Conservation (phyloP, 2,329 filamentous ascomycete genomes). For the Penicillium sp. region DNA sequence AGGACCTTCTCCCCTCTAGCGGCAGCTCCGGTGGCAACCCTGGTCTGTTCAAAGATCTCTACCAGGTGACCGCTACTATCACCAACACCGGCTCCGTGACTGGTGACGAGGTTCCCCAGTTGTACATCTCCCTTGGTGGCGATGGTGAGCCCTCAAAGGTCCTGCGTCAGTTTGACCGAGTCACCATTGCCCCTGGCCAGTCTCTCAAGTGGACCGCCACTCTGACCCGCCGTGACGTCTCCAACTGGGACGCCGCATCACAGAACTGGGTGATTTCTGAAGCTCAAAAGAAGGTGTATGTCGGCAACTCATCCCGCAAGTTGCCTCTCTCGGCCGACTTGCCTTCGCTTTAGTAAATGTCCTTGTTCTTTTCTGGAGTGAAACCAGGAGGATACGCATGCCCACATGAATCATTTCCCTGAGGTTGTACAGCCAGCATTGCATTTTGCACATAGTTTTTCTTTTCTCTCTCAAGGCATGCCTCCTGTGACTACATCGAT, state of each 20-base stretch:
- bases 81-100: slow-evolving; percentile 50
- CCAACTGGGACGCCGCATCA: slow-evolving; percentile 75
- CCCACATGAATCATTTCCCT: background rate
- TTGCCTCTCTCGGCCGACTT: slow-evolving; percentile 48
- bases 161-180: slow-evolving; percentile 77
- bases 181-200: slow-evolving; percentile 69
- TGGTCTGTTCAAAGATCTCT: slow-evolving; percentile 51
- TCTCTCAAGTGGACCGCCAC: slow-evolving; percentile 64
- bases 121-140: slow-evolving; percentile 78
- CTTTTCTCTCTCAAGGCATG: background rate
- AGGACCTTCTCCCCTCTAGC: slow-evolving; percentile 56
- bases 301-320: slow-evolving; percentile 59
- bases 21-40: slow-evolving; percentile 61
- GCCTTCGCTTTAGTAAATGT: slow-evolving; percentile 25
- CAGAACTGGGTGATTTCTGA: slow-evolving; percentile 77
- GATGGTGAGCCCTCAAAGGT: slow-evolving; percentile 64
- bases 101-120: slow-evolving; percentile 55
- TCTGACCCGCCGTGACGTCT: slow-evolving; percentile 76
- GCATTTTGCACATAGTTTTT: slow-evolving; percentile 5
- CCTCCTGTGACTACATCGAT: background rate
- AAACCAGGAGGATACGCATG: background rate
- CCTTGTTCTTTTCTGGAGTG: background rate
- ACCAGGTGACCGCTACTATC: slow-evolving; percentile 50
- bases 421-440: slow-evolving; percentile 1
- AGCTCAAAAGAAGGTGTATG: slow-evolving; percentile 59